Evolutionary conservation across 768 basidiomycete genomes (phyloP).

Genomic region (Auriculariales sp.): DNA sequence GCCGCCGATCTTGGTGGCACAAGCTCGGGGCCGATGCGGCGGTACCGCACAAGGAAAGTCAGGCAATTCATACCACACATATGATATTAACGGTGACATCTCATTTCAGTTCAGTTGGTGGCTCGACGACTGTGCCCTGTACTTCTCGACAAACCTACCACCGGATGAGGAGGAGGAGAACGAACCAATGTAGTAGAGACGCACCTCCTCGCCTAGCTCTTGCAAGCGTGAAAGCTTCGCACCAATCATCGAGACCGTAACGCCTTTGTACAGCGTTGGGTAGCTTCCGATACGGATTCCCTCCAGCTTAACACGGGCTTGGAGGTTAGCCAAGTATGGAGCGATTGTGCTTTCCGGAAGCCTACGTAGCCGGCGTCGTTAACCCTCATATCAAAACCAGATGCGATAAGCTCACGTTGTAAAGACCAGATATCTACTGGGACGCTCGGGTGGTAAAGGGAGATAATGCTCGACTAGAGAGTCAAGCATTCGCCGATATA

Average conservation of each 20-base stretch:
- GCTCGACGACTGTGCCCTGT: background rate
- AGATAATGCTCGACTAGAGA: constrained; percentile 39
- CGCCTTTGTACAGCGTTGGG: constrained; percentile 43
- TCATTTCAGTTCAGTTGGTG: background rate
- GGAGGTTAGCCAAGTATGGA: constrained; percentile 70
- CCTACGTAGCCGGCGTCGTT: constrained; percentile 21
- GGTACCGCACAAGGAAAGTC: no score
- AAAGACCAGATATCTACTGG: constrained; percentile 68
- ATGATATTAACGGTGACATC: background rate
- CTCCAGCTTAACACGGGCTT: constrained; percentile 54
- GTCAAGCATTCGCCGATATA: constrained; percentile 73
- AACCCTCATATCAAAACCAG: background rate
- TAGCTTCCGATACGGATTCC: constrained; percentile 77
- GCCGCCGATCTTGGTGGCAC: background rate
- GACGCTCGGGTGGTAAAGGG: constrained; percentile 64
- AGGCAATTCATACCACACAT: background rate
- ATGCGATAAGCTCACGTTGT: constrained; percentile 39
- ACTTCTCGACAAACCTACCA: background rate
- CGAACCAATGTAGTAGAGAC: background rate
- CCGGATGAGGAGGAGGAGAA: background rate
- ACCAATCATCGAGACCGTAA: constrained; percentile 54
- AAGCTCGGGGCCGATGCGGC: background rate
- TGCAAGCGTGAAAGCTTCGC: constrained; percentile 20
- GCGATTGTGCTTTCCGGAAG: constrained; percentile 73
- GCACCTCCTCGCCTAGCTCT: constrained; percentile 21